phyloP scores from a whole-genome alignment of 208 protist species.

The Leishmania turanica region DNA sequence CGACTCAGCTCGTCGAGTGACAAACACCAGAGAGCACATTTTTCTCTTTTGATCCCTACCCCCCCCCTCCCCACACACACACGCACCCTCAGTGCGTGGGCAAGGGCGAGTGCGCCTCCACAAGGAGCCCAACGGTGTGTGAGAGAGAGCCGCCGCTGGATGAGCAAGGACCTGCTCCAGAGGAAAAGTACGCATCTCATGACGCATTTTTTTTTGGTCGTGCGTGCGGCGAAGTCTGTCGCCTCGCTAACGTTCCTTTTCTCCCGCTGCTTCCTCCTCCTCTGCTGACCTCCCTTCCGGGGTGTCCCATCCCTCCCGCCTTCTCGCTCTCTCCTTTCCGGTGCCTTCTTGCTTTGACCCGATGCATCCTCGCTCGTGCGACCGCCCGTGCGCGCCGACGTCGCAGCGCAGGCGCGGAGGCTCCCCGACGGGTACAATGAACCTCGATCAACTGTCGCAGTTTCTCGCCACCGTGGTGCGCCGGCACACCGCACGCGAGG shows the following conservation, averaged over 20 bases:
- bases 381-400: neutral
- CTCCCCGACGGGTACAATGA: neutral
- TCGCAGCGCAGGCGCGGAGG: neutral
- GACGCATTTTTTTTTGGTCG: neutral
- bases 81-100: neutral
- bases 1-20: neutral
- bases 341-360: neutral
- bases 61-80: too few relatives aligned
- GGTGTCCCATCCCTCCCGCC: neutral
- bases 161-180: neutral
- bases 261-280: too few relatives aligned
- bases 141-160: neutral
- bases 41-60: neutral
- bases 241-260: neutral
- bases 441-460: neutral
- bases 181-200: neutral
- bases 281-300: neutral
- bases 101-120: neutral
- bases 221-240: neutral
- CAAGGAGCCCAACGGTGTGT: neutral
- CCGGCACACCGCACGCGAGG: conserved; percentile 42
- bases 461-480: conserved; percentile 13
- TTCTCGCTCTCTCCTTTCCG: neutral
- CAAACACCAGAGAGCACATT: neutral
- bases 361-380: neutral